A percentile compares a stretch with the other conserved stretches of the same genome.
Conservation (phyloP, 2,329 filamentous ascomycete species). For the Penicillium sp. region DNA sequence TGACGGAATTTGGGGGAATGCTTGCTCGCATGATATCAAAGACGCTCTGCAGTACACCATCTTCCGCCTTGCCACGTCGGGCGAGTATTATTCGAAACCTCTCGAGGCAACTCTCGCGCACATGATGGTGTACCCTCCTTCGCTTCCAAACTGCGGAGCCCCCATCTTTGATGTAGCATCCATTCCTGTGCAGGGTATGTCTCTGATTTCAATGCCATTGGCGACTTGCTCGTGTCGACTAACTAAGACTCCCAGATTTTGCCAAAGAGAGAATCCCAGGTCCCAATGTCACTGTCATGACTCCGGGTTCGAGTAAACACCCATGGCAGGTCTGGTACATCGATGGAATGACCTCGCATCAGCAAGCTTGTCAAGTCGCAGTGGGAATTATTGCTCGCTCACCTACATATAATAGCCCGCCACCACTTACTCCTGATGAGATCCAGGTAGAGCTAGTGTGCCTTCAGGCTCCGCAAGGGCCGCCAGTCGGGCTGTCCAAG, state of each 20-base stretch:
- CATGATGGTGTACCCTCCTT: slow-evolving; percentile 33
- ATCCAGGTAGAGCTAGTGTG: slow-evolving; percentile 47
- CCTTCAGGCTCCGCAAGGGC: slow-evolving; percentile 46
- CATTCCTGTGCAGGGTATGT: slow-evolving; percentile 44
- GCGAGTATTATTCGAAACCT: slow-evolving; percentile 37
- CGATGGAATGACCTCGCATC: slow-evolving; percentile 39
- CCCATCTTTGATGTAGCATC: slow-evolving; percentile 41
- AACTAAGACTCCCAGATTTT: slow-evolving; percentile 37
- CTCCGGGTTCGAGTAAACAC: slow-evolving; percentile 35
- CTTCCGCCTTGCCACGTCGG: slow-evolving; percentile 36
- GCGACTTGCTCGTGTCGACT: neutral
- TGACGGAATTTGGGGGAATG: slow-evolving; percentile 44
- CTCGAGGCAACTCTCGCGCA: slow-evolving; percentile 39
- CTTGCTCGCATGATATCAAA: slow-evolving; percentile 43
- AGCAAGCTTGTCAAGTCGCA: slow-evolving; percentile 46
- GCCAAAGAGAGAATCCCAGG: slow-evolving; percentile 38
- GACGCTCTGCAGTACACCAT: slow-evolving; percentile 35
- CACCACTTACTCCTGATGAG: slow-evolving; percentile 36
- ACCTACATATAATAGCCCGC: slow-evolving; percentile 37
- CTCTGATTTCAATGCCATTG: neutral
- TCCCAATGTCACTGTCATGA: slow-evolving; percentile 36
- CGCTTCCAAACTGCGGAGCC: slow-evolving; percentile 38
- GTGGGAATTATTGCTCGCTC: slow-evolving; percentile 46
- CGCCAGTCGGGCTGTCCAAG: slow-evolving; percentile 34
- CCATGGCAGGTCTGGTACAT: slow-evolving; percentile 49